These are phyloP conservation scores for Termitomyces sp. DNA, from an alignment of 768 basidiomycete species.

Conservation along the genomic window DNA sequence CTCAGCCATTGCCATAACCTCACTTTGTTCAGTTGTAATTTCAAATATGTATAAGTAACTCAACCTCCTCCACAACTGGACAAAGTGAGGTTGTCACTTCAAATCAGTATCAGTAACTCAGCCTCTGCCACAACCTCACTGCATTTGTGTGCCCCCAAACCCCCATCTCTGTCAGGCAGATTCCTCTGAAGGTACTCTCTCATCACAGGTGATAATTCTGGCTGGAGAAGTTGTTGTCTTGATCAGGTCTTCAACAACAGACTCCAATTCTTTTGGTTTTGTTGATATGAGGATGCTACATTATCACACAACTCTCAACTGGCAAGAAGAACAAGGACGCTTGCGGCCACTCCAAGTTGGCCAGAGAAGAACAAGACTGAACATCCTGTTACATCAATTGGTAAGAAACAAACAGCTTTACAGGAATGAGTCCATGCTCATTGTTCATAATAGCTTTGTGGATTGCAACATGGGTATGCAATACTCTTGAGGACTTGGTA, in stretches of 20 bases:
- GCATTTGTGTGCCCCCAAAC: too few species aligned
- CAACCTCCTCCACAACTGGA: too few species aligned
- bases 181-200: conserved; percentile 25
- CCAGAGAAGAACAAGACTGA: background rate
- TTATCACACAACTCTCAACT: conserved; percentile 28
- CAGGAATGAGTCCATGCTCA: too few species aligned
- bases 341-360: background rate
- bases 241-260: conserved; percentile 17
- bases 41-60: too few species aligned
- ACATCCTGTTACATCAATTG: conserved; percentile 19
- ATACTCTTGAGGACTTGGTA: background rate
- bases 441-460: conserved; percentile 3
- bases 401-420: conserved; percentile 9
- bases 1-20: too few species aligned
- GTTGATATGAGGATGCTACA: conserved; percentile 28
- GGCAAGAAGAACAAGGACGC: background rate
- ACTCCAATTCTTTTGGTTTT: conserved; percentile 28
- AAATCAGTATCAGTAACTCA: too few species aligned
- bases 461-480: conserved; percentile 1
- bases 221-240: background rate
- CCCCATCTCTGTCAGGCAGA: too few species aligned
- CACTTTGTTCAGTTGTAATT: too few species aligned
- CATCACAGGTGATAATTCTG: conserved; percentile 4
- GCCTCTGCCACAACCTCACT: too few species aligned
- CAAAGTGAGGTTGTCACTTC: too few species aligned